These are phyloP conservation scores for Xerocomellus amylosporus DNA, from an alignment of 768 basidiomycete genomes.

Conservation along the genomic window DNA sequence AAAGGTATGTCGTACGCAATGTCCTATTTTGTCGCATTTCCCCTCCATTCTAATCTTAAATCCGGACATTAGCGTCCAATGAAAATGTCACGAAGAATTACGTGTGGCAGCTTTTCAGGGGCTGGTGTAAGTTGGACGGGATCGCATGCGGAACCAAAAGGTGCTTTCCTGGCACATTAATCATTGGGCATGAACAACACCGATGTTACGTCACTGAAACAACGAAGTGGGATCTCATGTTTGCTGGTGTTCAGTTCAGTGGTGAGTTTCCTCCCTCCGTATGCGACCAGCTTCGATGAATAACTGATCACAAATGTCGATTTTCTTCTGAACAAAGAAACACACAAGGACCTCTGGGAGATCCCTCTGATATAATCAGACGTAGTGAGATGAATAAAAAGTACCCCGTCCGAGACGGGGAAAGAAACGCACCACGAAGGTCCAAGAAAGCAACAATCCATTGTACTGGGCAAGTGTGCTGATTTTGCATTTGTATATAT, in stretches of 20 bases:
- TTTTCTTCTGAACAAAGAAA: conserved; percentile 7
- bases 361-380: neutral
- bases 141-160: accelerated
- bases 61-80: conserved; percentile 13
- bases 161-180: neutral
- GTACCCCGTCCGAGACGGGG: accelerated
- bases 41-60: neutral
- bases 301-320: conserved; percentile 18
- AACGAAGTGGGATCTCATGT: conserved; percentile 7
- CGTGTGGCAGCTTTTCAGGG: neutral
- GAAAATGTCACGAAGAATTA: conserved; percentile 5
- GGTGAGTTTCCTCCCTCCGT: conserved; percentile 6
- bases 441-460: conserved; percentile 23
- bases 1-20: conserved; percentile 7
- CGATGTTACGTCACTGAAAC: accelerated
- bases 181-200: neutral
- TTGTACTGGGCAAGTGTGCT: conserved; percentile 13
- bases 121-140: conserved; percentile 11
- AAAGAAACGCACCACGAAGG: conserved; percentile 14
- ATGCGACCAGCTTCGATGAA: neutral
- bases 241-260: conserved; percentile 17
- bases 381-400: neutral
- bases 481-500: neutral
- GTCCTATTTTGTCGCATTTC: neutral
- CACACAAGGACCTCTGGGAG: conserved; percentile 10